Evolutionary conservation across 495 filamentous ascomycete species (phyloP).

Genomic region (Amphirosellinia nigrospora): DNA sequence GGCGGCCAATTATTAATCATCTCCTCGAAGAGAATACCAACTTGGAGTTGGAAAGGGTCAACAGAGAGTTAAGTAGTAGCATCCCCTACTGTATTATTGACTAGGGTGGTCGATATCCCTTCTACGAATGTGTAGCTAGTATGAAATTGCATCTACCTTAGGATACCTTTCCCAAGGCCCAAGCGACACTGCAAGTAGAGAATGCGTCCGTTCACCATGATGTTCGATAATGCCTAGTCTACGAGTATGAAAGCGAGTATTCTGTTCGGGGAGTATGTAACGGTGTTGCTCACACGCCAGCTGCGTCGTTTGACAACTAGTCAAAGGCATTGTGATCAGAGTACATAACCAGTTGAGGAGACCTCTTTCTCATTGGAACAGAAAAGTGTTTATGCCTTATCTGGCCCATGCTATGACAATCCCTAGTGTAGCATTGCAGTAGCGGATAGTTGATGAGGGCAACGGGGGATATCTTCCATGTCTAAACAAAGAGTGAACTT

Average conservation of each 20-base stretch:
- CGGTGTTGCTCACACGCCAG: background rate
- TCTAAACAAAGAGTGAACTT: background rate
- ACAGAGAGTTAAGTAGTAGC: slow-evolving; percentile 5
- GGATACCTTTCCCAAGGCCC: background rate
- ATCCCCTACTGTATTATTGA: slow-evolving; percentile 14
- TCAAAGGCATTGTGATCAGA: background rate
- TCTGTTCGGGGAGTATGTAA: background rate
- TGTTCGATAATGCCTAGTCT: background rate
- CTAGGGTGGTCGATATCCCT: background rate
- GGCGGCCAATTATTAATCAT: background rate
- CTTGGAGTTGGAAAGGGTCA: background rate
- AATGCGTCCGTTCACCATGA: background rate
- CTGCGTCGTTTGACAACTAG: background rate
- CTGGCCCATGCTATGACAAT: background rate
- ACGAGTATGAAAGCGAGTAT: background rate
- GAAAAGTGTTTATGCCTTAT: background rate
- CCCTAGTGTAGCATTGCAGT: slow-evolving; percentile 15
- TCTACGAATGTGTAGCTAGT: background rate
- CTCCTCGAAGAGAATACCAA: background rate
- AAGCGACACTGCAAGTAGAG: background rate
- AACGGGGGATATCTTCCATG: background rate
- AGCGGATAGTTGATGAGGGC: background rate
- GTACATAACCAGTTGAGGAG: background rate
- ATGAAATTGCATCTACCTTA: background rate
- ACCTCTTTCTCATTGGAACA: slow-evolving; percentile 5